These are phyloP conservation scores for Eucalyptus coolabah DNA, from an alignment of 345 rosid genomes.

Conservation along the genomic window DNA sequence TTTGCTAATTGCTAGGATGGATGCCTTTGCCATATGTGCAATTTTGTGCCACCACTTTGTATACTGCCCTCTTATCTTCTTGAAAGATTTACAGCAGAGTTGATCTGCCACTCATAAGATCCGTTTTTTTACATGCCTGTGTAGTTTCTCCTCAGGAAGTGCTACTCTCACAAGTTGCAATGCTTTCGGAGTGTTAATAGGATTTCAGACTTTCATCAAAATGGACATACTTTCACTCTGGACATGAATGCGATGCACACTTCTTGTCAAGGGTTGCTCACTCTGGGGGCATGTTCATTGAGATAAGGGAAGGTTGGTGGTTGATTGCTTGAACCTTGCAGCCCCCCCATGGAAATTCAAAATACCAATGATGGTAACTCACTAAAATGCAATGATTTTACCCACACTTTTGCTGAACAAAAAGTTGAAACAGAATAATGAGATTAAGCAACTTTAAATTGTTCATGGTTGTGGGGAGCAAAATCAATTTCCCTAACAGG, in stretches of 20 bases:
- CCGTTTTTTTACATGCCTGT: not conserved
- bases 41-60: not conserved
- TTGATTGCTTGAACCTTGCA: constrained; percentile 33
- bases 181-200: not conserved
- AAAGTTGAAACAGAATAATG: constrained; percentile 59
- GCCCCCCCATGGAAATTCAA: constrained; percentile 37
- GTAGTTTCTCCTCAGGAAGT: not conserved
- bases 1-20: not conserved
- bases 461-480: constrained; percentile 70
- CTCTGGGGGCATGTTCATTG: not conserved
- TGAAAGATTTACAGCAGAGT: not conserved
- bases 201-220: not conserved
- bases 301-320: constrained; percentile 10
- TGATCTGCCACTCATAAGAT: not conserved
- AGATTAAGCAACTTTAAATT: constrained; percentile 37
- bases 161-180: not conserved
- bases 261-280: not conserved
- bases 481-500: constrained; percentile 81
- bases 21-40: constrained; percentile 1
- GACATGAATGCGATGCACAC: not conserved
- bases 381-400: constrained; percentile 67
- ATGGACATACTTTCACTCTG: not conserved
- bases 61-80: not conserved
- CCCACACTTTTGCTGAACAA: constrained; percentile 50
- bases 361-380: constrained; percentile 63